Evolutionary conservation across 116 monocot genomes (phyloP), one percentile per base, ranked within the genome.

Genomic region (Cymodocea nodosa): DNA sequence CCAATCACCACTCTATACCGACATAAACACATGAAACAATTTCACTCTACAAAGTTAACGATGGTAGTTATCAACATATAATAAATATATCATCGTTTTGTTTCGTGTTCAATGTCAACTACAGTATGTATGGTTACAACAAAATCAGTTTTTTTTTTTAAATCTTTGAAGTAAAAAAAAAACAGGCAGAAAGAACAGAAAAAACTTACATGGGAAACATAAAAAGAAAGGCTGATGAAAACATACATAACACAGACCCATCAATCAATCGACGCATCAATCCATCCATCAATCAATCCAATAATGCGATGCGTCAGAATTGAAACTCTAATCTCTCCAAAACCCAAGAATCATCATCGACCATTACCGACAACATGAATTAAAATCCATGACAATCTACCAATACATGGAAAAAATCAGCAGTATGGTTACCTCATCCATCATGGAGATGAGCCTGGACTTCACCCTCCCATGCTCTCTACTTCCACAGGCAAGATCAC

Each of bases 381-480:
- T 20, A 54, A 15, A 54, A 54, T 17, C 54, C 17, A 3, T 4
- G 17, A 3, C 15, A 25, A 54, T 23, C 16, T 49, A 48, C 49
- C 19, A 20, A 19, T 13, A 20, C 20, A 64, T 20, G 9, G 49
- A 49, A 17, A 8, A 20, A 63, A 34, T 23, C 4, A 23, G 23
- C 10, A 37, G 16, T 15, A 5, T 23, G 14, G 1, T 23, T 22
- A 94, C 93, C 93, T 94, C 93, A 17, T 94, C 82, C 15, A 94
- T 74, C 89, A 93, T 74, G 65, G 86, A 86, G 23, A 89, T 34
- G 56, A 89, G 84, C 72, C 73, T 82, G 36, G 77, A 71, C 75
- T 89, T 89, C 76, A 72, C 83, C 82, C 84, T 80, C 70, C 89
- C 78, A 34, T 67, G 63, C 70, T 75, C 73, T 0, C 56, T 52